Evolutionary conservation across 176 grass and related monocot species (phyloP), one percentile per base, ranked within the genome.

Genomic region (Lolium perenne): DNA sequence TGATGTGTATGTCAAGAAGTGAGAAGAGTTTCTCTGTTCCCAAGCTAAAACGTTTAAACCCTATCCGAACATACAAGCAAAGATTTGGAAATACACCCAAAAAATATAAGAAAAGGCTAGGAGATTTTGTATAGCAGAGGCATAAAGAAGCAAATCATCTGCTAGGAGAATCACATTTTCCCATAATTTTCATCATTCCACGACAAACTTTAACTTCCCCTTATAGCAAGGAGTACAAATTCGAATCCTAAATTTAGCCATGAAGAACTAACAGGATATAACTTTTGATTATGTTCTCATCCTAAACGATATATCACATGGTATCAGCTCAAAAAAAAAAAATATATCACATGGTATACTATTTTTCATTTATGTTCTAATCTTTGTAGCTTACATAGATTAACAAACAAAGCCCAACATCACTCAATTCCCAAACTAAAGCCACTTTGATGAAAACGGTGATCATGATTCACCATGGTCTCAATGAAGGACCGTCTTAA

Each of bases 91-190:
- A 65, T 65, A 32, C 62, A 65, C 62, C 23, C 62, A 53, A 23
- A 61, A 61, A 61, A 25, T 25, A 61, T 61, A 61, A 12, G 22
- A 61, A 11, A 11, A 13, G 60, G 60, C 60, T n/a, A n/a, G n/a
- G n/a, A 25, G 59, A 62, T 62, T 66, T 66, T 35, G 26, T 66
- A 66, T 7, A 38, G 14, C 26, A 35, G 26, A 32, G 6, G 26
- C 63, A 66, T 66, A 66, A 66, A 66, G 63, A 66, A 66, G 13
- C 63, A 7, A 35, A 66, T 63, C 22, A 63, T 63, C 60, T 29
- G 60, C 23, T 63, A 63, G 10, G 60, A 41, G 40, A 29, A 63
- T 63, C 60, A 63, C 60, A 26, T 26, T 63, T 63, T 63, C 60
- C 22, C 60, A 63, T 63, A 63, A 13, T 63, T 26, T 4, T 14